Base-by-base conservation (phyloP, 164 flowering plant species). In the Berberis vulgaris region DNA sequence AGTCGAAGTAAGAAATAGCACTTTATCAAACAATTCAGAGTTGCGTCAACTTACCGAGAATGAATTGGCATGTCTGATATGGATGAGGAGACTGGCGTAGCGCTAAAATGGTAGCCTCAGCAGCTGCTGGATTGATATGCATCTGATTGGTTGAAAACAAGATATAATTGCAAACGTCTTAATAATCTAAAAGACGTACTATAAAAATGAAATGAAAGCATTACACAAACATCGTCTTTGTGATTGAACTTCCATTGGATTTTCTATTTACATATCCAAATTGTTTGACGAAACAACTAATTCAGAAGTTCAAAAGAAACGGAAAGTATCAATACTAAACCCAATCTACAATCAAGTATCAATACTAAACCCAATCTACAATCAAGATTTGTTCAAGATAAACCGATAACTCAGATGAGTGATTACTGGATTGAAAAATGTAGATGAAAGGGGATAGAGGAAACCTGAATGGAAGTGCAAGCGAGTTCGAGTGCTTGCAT, bases 381-480 rank as follows among this genome's bases (percentile, higher is more conserved):
- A 26, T 26, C 26, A 26, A 26, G 26, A 26, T 26, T 26, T 26
- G 26, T 26, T 26, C 26, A 52, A 52, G 54, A 52, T 52, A 52
- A 52, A 7, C 3, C n/a, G 2, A 52, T 10, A 11, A 10, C 10
- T 10, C 54, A 7, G 11, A 10, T 7, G 3, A 4, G 54, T 10
- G n/a, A 9, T 52, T 12, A 52, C 10, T 6, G n/a, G 8, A 52
- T 52, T 10, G n/a, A 52, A 52, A 26, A 52, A 52, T 4, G 10
- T 7, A 52, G n/a, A 46, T 5, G 8, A 46, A 49, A 4, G 5
- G 13, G 43, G 6, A 49, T 4, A 11, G 55, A 38, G 44, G 38
- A 68, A 57, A 90, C 98, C 97, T 88, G 96, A 63, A 94, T 86
- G 2, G 93, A 81, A 76, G 65, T 67, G 81, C 98, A 94, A 72